Evolutionary conservation across 176 grass and related monocot genomes (phyloP).

Genomic region (Zea luxurians): DNA sequence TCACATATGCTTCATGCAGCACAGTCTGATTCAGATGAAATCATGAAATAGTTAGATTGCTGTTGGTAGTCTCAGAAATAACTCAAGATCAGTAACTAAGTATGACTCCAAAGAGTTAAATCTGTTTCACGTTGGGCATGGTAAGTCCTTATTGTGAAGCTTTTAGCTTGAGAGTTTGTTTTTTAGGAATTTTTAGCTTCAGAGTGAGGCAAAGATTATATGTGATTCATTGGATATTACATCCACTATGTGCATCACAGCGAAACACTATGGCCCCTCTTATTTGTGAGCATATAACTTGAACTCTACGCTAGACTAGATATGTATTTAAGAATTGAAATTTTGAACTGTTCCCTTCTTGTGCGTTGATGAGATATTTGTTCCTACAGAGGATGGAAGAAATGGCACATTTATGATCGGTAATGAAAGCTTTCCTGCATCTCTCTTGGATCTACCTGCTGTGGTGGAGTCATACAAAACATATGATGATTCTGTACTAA

Average conservation of each 20-base stretch:
- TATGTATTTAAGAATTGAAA: slow-evolving; percentile 7
- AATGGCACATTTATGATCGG: slow-evolving; percentile 88
- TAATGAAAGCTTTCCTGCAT: slow-evolving; percentile 66
- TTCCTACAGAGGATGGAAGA: slow-evolving; percentile 79
- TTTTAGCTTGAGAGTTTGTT: not conserved
- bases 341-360: not conserved
- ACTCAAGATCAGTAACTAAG: too few species aligned
- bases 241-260: not conserved
- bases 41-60: slow-evolving; percentile 8
- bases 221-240: slow-evolving; percentile 7
- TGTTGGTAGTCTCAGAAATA: not conserved
- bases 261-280: not conserved
- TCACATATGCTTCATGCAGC: not conserved
- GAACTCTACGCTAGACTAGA: not conserved
- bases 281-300: slow-evolving; percentile 8
- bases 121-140: not conserved
- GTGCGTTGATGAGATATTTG: not conserved
- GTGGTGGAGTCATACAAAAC: slow-evolving; percentile 90
- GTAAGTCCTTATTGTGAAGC: not conserved
- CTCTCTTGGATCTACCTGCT: slow-evolving; percentile 81
- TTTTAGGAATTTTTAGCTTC: not conserved
- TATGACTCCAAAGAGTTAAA: not conserved
- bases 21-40: slow-evolving; percentile 3
- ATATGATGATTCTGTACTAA: slow-evolving; percentile 82
- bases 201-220: not conserved